These are phyloP conservation scores for Funneliformis geosporum DNA, from an alignment of 192 early-diverging fungal species.

Conservation along the genomic window DNA sequence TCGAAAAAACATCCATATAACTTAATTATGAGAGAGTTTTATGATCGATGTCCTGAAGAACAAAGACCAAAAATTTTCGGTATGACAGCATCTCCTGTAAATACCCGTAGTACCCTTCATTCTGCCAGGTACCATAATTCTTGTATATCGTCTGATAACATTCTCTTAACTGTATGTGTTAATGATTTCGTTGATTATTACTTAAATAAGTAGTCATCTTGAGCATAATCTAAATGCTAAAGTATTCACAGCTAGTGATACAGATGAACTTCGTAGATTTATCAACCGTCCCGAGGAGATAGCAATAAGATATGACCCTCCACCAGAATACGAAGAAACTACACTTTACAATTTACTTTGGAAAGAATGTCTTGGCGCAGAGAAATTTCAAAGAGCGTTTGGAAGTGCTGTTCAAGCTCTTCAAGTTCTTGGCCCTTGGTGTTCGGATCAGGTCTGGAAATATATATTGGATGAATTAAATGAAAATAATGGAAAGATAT, in stretches of 20 bases:
- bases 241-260: constrained; percentile 58
- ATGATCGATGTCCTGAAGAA: constrained; percentile 48
- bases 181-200: neutral
- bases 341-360: constrained; percentile 43
- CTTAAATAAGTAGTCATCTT: constrained; percentile 41
- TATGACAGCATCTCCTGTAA: constrained; percentile 90
- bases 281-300: constrained; percentile 50
- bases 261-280: constrained; percentile 33
- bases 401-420: constrained; percentile 44
- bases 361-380: constrained; percentile 37
- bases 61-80: constrained; percentile 82
- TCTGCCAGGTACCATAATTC: constrained; percentile 36
- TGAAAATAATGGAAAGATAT: constrained; percentile 35
- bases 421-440: constrained; percentile 75
- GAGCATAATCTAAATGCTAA: constrained; percentile 56
- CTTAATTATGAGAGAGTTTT: constrained; percentile 83
- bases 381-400: constrained; percentile 48
- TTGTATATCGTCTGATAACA: neutral
- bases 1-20: constrained; percentile 74
- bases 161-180: neutral
- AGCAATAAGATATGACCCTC: constrained; percentile 50
- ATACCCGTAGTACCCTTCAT: constrained; percentile 32
- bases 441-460: constrained; percentile 71
- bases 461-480: constrained; percentile 47
- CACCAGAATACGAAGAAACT: constrained; percentile 49